Base-by-base conservation (phyloP, 2,329 filamentous ascomycete genomes). In the Aspergillus fijiensis region DNA sequence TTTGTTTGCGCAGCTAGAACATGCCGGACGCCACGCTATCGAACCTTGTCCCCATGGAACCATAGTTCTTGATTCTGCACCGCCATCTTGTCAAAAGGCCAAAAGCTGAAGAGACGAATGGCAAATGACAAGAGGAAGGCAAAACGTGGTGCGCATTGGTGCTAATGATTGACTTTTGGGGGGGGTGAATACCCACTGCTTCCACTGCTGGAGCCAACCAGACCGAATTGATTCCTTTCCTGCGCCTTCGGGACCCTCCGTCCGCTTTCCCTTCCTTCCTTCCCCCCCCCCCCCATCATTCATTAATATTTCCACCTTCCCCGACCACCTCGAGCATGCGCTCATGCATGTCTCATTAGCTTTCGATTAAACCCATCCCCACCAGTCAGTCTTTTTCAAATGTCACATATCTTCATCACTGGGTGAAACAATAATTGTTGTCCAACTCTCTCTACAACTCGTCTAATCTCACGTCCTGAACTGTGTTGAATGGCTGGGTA, bases 401-500 rank as follows among this genome's bases (percentile, higher is more conserved):
- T 57, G 58, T 45, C 39, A 57, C 50, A 42, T 39, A 47, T 23
- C 33, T 29, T 6, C n/a, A 49, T 5, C 54, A 52, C 11, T 48
- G 50, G 52, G 39, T 59, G 51, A 56, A 48, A 55, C 45, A 12
- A 63, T 31, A 49, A 45, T 49, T 39, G 27, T 47, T 61, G 19
- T 45, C 52, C 39, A 27, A 49, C 47, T 7, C 33, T 48, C 49
- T 58, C 39, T 54, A 45, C 39, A 50, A 60, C 51, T 14, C 51
- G 50, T 33, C 42, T 16, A 9, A 45, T 16, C 39, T 9, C 39
- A 19, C 39, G 14, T 27, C 31, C 16, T 42, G 51, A 45, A 51
- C 49, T 21, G 58, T 57, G 49, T 63, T 73, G 67, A 59, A 75
- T 75, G 72, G 73, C 65, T 64, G 56, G 62, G 58, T 49, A 59